Conservation (phyloP, 352 stramenopile genomes). For the Phytophthora pinifolia region DNA sequence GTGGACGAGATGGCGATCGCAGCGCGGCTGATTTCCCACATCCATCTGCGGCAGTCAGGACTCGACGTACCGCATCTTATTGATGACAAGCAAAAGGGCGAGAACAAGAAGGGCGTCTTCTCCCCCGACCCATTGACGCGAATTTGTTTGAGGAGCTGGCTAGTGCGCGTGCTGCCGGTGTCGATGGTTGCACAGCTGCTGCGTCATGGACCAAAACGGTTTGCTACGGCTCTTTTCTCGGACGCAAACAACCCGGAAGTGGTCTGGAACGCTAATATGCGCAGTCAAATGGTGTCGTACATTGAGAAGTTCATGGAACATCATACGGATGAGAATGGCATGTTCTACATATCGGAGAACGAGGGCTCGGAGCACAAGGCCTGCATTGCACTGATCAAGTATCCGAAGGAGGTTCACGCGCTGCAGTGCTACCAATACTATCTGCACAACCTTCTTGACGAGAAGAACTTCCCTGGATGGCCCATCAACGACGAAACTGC, state of each 20-base stretch:
- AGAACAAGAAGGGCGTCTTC: slow-evolving; percentile 84
- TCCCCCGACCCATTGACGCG: slow-evolving; percentile 77
- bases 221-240: slow-evolving; percentile 78
- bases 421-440: slow-evolving; percentile 90
- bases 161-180: slow-evolving; percentile 80
- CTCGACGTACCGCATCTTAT: slow-evolving; percentile 58
- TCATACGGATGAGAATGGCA: slow-evolving; percentile 62
- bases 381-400: slow-evolving; percentile 79
- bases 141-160: slow-evolving; percentile 83
- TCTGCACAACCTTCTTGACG: slow-evolving; percentile 83
- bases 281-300: slow-evolving; percentile 82
- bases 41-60: slow-evolving; percentile 80
- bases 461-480: slow-evolving; percentile 87
- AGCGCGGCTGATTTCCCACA: slow-evolving; percentile 74
- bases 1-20: slow-evolving; percentile 85
- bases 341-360: slow-evolving; percentile 74
- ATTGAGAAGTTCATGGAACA: slow-evolving; percentile 87
- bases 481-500: slow-evolving; percentile 82
- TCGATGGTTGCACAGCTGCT: slow-evolving; percentile 87
- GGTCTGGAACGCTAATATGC: slow-evolving; percentile 87
- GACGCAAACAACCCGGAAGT: slow-evolving; percentile 87
- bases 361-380: slow-evolving; percentile 76
- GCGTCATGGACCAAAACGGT: slow-evolving; percentile 71
- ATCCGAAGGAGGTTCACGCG: slow-evolving; percentile 81
- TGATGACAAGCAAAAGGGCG: slow-evolving; percentile 70